Percentiles rank a stretch among this genome's conserved stretches.
These are phyloP conservation scores for Hansenula sp. DNA, from an alignment of 1,139 yeast species.

Conservation along the genomic window DNA sequence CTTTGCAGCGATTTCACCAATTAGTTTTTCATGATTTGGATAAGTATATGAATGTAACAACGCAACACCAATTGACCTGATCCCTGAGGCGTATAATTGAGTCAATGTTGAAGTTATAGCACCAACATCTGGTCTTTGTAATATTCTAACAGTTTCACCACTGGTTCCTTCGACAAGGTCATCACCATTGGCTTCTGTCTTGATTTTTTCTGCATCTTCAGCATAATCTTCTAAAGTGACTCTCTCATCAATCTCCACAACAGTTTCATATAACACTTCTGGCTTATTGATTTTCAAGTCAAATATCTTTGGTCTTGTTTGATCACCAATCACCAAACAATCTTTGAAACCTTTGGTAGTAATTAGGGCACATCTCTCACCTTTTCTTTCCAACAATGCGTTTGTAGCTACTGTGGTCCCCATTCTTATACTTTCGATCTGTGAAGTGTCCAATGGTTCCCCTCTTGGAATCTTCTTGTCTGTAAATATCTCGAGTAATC, in stretches of 20 bases:
- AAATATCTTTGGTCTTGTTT: conserved; percentile 61
- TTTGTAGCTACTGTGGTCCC: conserved; percentile 82
- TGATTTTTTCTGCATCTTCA: conserved; percentile 46
- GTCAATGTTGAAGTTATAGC: conserved; percentile 38
- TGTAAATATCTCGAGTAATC: conserved; percentile 61
- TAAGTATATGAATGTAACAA: conserved; percentile 67
- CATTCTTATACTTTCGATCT: conserved; percentile 59
- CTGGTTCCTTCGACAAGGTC: conserved; percentile 48
- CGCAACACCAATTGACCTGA: conserved; percentile 64
- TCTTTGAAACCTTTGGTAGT: conserved; percentile 69
- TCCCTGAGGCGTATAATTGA: conserved; percentile 47
- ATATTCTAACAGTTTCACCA: conserved; percentile 58
- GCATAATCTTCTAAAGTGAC: conserved; percentile 66
- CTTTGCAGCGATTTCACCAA: conserved; percentile 54
- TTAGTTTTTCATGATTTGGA: conserved; percentile 58
- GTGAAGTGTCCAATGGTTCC: conserved; percentile 39
- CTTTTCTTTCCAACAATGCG: conserved; percentile 67
- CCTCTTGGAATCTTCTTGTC: conserved; percentile 49
- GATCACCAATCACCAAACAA: conserved; percentile 64
- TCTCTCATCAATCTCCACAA: conserved; percentile 68
- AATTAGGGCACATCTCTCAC: conserved; percentile 58
- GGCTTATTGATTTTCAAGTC: conserved; percentile 52
- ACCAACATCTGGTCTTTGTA: conserved; percentile 42
- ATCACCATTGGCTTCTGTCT: conserved; percentile 26
- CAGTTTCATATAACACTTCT: conserved; percentile 56